These are phyloP conservation scores for Cystofilobasidium bisporidii DNA, from an alignment of 768 basidiomycete species.

Conservation along the genomic window DNA sequence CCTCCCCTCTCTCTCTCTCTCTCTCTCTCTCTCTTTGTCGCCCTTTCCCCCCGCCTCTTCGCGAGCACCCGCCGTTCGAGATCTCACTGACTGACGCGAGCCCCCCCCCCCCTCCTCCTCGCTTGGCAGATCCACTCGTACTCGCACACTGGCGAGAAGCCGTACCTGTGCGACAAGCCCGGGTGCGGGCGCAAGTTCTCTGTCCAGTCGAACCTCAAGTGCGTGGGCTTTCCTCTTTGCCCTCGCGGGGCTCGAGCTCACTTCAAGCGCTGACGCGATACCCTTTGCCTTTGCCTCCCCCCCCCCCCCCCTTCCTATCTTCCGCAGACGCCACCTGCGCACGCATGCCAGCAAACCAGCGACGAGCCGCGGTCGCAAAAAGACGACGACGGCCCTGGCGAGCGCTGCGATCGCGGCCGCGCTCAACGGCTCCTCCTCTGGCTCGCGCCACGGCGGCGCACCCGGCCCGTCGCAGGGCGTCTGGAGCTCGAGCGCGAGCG, in stretches of 20 bases:
- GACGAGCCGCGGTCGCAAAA: no score
- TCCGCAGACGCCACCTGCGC: slow-evolving; percentile 13
- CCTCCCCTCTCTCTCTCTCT: neutral
- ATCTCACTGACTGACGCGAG: neutral
- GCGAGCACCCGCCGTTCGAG: neutral
- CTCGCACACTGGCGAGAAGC: slow-evolving; percentile 28
- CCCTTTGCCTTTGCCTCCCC: neutral
- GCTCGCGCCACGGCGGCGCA: no score
- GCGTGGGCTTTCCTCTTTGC: neutral
- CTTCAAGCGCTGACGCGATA: no score
- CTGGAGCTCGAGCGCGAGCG: no score
- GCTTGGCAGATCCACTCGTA: slow-evolving; percentile 23
- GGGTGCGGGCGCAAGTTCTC: slow-evolving; percentile 21
- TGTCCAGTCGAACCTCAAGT: slow-evolving; percentile 28
- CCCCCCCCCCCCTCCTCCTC: neutral
- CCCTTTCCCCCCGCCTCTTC: neutral
- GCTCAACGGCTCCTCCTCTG: neutral
- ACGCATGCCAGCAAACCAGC: neutral
- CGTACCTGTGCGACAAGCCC: slow-evolving; percentile 9
- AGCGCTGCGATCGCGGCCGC: neutral
- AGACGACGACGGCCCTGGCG: neutral
- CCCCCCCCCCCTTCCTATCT: neutral
- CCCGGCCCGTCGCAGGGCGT: no score
- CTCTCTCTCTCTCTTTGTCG: neutral
- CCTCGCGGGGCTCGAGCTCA: no score